Base-by-base conservation (phyloP, 495 filamentous ascomycete species). In the Lasiosphaeria ovina region DNA sequence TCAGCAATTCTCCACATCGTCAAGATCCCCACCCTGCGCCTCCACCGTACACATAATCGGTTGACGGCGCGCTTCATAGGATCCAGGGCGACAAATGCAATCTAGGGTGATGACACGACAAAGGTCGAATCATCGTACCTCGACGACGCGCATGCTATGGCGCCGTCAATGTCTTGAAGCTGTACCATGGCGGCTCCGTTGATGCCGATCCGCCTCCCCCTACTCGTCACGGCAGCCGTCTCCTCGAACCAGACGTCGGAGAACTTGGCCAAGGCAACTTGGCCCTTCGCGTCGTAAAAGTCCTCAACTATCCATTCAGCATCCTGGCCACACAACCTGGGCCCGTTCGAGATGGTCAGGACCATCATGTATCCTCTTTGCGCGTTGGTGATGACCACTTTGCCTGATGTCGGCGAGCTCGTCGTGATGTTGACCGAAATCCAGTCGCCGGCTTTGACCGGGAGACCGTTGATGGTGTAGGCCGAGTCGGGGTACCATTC, bases 401-500 rank as follows among this genome's bases (percentile, higher is more conserved):
- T 70, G 16, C 78, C 85, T 14, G 68, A 57, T 35, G 74, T 81
- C 11, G 73, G 68, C 34, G 74, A 77, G 24, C 59, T 68, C 1
- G 81, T 68, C 32, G 75, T 69, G 38, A 88, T 77, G 32, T 73
- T 80, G 14, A 83, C 77, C 14, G 74, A 76, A 57, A 87, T 79
- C 54, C 76, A 74, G 57, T 88, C 80, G 8, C 85, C 84, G 1
- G 79, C 78, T n/a, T 73, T 73, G 45, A 86, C 67, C 7, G 67
- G 55, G 45, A 87, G 63, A 60, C 73, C 71, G 32, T 59, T 61
- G 63, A 87, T 85, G 59, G 78, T 74, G 49, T 76, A 75, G 14
- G 80, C 76, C 35, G 76, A 74, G 51, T 81, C 74, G 5, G 85
- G 85, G 61, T 77, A 86, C 85, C 84, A 88, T 62, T 87, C 82